Percentiles rank a stretch among this genome's conserved stretches.
phyloP scores from a whole-genome alignment of 2,329 filamentous ascomycete species.

The Penicillium sp. region DNA sequence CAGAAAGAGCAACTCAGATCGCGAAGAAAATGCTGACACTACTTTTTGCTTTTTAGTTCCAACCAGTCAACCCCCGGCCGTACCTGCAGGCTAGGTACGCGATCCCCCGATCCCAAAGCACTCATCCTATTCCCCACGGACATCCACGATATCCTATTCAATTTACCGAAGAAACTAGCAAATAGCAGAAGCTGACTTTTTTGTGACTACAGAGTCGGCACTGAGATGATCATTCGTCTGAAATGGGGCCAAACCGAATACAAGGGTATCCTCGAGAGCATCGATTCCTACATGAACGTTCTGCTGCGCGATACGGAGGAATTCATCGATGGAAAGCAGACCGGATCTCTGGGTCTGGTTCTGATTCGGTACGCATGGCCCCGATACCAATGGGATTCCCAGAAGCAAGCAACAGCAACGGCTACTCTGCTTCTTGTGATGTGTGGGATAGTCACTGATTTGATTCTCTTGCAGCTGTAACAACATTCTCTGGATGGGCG shows the following conservation, averaged over 20 bases:
- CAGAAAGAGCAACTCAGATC: neutral
- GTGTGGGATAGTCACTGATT: neutral
- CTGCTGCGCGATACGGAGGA: slow-evolving; percentile 89
- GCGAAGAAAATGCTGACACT: slow-evolving; percentile 8
- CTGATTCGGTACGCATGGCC: slow-evolving; percentile 69
- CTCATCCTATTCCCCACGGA: neutral
- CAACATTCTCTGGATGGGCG: slow-evolving; percentile 91
- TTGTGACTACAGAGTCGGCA: slow-evolving; percentile 66
- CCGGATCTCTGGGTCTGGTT: slow-evolving; percentile 82
- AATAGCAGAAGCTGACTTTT: slow-evolving; percentile 11
- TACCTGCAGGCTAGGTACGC: slow-evolving; percentile 89
- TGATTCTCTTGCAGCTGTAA: slow-evolving; percentile 65
- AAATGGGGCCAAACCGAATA: slow-evolving; percentile 99
- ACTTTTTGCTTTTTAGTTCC: slow-evolving; percentile 57
- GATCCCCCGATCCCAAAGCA: neutral
- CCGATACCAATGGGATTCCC: neutral
- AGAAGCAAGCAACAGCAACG: neutral
- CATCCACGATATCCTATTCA: neutral
- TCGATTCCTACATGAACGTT: slow-evolving; percentile 99
- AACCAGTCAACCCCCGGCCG: slow-evolving; percentile 93
- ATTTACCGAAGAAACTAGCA: neutral
- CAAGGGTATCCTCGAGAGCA: slow-evolving; percentile 86
- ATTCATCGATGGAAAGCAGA: slow-evolving; percentile 83
- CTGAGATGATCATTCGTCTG: slow-evolving; percentile 84
- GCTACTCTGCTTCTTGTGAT: neutral